phyloP scores from a whole-genome alignment of 768 basidiomycete species.

The Mycena capillaripes region DNA sequence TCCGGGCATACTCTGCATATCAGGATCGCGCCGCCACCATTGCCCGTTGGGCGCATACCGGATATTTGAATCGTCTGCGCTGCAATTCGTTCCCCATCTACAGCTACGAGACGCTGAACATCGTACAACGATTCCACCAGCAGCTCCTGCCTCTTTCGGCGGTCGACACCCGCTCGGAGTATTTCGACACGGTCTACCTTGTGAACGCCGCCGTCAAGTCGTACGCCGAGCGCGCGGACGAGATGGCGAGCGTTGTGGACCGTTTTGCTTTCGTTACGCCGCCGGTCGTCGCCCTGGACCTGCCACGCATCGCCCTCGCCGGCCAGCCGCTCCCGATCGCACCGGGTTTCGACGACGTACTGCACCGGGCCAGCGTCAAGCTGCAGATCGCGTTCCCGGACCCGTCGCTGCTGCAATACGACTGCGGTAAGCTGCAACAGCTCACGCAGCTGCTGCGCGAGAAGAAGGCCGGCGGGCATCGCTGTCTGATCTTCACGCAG shows the following conservation, averaged over 20 bases:
- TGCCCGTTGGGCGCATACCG: conserved; percentile 77
- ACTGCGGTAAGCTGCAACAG: conserved; percentile 95
- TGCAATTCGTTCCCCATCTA: conserved; percentile 67
- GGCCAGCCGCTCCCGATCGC: conserved; percentile 45
- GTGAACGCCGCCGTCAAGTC: conserved; percentile 73
- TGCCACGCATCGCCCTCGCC: conserved; percentile 74
- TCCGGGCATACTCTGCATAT: conserved; percentile 65
- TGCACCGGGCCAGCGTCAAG: conserved; percentile 85
- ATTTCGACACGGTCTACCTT: conserved; percentile 58
- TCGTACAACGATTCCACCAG: conserved; percentile 52
- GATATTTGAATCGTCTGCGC: conserved; percentile 81
- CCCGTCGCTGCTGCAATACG: conserved; percentile 90
- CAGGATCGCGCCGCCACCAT: conserved; percentile 64
- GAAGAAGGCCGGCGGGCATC: conserved; percentile 90
- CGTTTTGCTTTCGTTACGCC: conserved; percentile 88
- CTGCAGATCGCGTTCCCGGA: conserved; percentile 96
- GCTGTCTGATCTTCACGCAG: conserved; percentile 95
- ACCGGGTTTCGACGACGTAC: conserved; percentile 70
- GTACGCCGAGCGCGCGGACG: conserved; percentile 68
- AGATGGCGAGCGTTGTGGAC: conserved; percentile 68
- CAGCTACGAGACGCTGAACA: conserved; percentile 60
- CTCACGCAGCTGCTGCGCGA: conserved; percentile 84
- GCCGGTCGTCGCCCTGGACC: conserved; percentile 78
- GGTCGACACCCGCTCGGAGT: conserved; percentile 52
- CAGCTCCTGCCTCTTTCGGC: conserved; percentile 68